phyloP scores from a whole-genome alignment of 441 rosid species.

The Eruca vesicaria region DNA sequence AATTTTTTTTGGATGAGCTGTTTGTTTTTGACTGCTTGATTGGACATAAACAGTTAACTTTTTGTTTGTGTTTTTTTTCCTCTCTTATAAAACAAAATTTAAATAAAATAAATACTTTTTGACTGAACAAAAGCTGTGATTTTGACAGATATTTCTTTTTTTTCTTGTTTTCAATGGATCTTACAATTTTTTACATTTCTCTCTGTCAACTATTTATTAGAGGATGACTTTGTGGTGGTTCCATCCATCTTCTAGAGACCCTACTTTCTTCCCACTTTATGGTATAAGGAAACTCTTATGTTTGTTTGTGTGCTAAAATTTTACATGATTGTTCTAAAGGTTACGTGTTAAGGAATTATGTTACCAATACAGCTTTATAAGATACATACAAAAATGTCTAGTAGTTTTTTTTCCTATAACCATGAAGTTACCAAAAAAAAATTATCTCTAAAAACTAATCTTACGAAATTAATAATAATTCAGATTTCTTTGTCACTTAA shows the following conservation, averaged over 20 bases:
- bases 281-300: too few species aligned
- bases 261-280: neutral
- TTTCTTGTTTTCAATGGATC: neutral
- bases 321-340: neutral
- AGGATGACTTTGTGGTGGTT: conserved; percentile 14
- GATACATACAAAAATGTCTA: neutral
- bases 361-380: neutral
- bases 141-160: too few species aligned
- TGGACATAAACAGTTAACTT: neutral
- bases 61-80: neutral
- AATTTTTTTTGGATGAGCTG: conserved; percentile 32
- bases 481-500: too few species aligned
- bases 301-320: neutral
- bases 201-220: conserved; percentile 17
- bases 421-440: too few species aligned
- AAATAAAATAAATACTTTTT: neutral
- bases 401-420: too few species aligned
- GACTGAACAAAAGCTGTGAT: conserved; percentile 19
- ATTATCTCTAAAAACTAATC: too few species aligned
- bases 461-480: too few species aligned
- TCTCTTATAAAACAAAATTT: too few species aligned
- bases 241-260: conserved; percentile 4
- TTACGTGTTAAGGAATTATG: neutral
- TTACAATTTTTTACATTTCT: conserved; percentile 1
- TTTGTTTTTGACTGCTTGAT: conserved; percentile 23